Conservation (phyloP, 768 basidiomycete species). For the Agrocybe praecox region DNA sequence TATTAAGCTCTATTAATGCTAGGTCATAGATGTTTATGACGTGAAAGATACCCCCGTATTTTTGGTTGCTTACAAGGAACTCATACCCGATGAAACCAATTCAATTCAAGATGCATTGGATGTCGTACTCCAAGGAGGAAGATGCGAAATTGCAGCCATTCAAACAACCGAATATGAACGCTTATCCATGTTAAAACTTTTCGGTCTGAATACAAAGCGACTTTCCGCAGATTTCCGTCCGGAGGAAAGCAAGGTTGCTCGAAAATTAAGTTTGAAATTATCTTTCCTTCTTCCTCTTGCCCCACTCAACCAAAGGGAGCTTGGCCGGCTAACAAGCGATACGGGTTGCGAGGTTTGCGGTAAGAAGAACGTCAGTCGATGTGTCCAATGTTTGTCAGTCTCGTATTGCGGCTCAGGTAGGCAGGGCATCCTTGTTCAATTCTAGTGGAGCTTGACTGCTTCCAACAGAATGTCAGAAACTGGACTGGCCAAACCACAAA, state of each 20-base stretch:
- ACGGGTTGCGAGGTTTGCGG: constrained; percentile 43
- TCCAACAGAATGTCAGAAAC: constrained; percentile 37
- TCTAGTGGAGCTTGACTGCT: background rate
- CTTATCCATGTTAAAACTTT: constrained; percentile 30
- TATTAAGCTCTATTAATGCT: background rate
- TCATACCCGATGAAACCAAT: constrained; percentile 12
- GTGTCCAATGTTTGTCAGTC: constrained; percentile 34
- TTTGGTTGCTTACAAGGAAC: background rate
- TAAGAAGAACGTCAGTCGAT: constrained; percentile 30
- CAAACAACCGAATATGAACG: constrained; percentile 31
- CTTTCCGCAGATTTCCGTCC: constrained; percentile 27
- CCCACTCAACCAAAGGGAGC: constrained; percentile 33
- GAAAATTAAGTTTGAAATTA: constrained; percentile 22
- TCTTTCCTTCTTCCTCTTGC: constrained; percentile 41
- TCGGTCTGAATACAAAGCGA: constrained; percentile 32
- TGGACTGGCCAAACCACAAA: constrained; percentile 44
- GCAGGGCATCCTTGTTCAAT: background rate
- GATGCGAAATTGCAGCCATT: constrained; percentile 2
- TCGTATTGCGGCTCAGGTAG: constrained; percentile 40
- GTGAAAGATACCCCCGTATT: background rate
- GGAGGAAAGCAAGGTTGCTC: constrained; percentile 4
- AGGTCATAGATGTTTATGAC: background rate
- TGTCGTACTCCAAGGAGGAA: background rate
- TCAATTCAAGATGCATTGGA: constrained; percentile 13
- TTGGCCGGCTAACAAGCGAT: constrained; percentile 35